Conservation (phyloP, 768 basidiomycete species). For the Dacryopinax primogenitus region DNA sequence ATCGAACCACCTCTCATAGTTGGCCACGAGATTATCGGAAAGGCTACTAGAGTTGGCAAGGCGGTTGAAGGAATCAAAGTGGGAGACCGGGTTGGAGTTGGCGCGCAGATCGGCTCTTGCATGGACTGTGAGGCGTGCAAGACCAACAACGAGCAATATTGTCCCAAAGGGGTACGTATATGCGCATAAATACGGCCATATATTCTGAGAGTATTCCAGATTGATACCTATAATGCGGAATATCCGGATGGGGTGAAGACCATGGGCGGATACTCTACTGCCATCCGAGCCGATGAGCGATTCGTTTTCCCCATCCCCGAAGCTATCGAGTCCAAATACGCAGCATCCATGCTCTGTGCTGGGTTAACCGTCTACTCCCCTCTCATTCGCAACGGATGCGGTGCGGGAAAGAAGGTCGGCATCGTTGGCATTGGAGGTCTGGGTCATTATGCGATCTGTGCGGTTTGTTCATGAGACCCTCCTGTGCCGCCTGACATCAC, state of each 20-base stretch:
- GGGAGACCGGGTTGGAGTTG: constrained; percentile 45
- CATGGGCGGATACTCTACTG: constrained; percentile 39
- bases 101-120: constrained; percentile 43
- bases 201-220: not conserved
- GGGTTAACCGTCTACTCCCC: constrained; percentile 55
- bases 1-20: constrained; percentile 14
- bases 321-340: constrained; percentile 37
- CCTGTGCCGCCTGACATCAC: constrained; percentile 26
- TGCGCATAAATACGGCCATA: constrained; percentile 35
- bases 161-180: constrained; percentile 32
- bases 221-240: constrained; percentile 8
- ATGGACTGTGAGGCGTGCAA: constrained; percentile 38
- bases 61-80: constrained; percentile 43
- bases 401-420: constrained; percentile 52
- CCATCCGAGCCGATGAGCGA: constrained; percentile 32
- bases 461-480: constrained; percentile 10
- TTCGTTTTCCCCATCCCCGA: constrained; percentile 52
- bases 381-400: constrained; percentile 39
- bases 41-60: constrained; percentile 40
- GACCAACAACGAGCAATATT: constrained; percentile 45
- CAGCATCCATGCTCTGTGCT: constrained; percentile 52
- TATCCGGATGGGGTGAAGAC: constrained; percentile 19
- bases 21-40: constrained; percentile 44
- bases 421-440: constrained; percentile 55
- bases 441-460: constrained; percentile 17